Evolutionary conservation across 2,329 filamentous ascomycete genomes (phyloP).

Genomic region (Nemania sp.): DNA sequence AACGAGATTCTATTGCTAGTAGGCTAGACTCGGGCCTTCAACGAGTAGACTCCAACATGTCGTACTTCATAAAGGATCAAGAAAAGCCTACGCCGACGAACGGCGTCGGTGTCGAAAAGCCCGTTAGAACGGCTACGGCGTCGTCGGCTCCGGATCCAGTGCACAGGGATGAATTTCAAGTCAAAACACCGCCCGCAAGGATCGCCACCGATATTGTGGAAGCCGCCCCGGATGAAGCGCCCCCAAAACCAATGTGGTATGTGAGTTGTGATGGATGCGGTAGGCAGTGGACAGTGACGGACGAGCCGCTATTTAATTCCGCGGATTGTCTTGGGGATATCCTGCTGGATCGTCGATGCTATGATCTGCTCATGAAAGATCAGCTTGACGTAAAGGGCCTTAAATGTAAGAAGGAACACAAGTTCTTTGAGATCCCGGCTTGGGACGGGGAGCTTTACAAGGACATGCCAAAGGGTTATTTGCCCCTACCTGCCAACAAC

Average conservation of each 20-base stretch:
- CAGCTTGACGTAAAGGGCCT: conserved; percentile 40
- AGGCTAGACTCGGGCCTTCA: background rate
- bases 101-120: conserved; percentile 7
- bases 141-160: background rate
- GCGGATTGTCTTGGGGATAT: conserved; percentile 46
- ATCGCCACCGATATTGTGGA: conserved; percentile 31
- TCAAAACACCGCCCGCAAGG: background rate
- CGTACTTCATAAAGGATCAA: background rate
- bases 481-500: conserved; percentile 43
- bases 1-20: conserved; percentile 19
- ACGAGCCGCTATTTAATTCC: conserved; percentile 45
- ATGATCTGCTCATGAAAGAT: conserved; percentile 39
- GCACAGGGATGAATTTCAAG: conserved; percentile 5
- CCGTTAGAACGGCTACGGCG: conserved; percentile 12
- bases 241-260: conserved; percentile 42
- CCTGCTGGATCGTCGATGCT: conserved; percentile 43
- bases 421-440: conserved; percentile 43
- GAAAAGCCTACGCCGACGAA: background rate
- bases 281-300: conserved; percentile 43
- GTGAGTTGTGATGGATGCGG: conserved; percentile 47
- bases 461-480: conserved; percentile 42
- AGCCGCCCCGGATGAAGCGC: conserved; percentile 22
- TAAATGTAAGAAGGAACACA: conserved; percentile 44
- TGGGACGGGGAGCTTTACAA: conserved; percentile 42
- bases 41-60: conserved; percentile 4